phyloP scores from a whole-genome alignment of 495 filamentous ascomycete genomes.

The Neurospora sp. region DNA sequence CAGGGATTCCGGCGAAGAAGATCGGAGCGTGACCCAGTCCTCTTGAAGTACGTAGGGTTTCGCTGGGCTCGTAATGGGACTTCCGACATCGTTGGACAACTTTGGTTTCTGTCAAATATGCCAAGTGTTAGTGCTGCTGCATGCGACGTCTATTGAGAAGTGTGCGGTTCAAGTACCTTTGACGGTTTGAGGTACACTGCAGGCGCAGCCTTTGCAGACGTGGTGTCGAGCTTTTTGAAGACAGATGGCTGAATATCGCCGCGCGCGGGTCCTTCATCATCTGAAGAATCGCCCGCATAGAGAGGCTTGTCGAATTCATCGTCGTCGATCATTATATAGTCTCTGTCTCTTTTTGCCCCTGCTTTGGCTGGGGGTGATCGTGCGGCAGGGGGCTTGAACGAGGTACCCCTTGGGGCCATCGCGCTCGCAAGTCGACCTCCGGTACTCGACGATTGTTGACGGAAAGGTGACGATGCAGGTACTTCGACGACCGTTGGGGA shows the following conservation, averaged over 20 bases:
- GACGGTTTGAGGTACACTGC: background rate
- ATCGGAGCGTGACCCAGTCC: conserved; percentile 16
- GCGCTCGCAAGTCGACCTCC: conserved; percentile 47
- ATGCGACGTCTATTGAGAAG: background rate
- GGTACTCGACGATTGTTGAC: conserved; percentile 62
- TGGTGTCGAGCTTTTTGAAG: conserved; percentile 31
- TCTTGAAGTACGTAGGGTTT: conserved; percentile 10
- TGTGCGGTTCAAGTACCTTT: background rate
- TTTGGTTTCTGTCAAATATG: background rate
- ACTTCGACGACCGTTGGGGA: conserved; percentile 58
- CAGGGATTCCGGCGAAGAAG: conserved; percentile 6
- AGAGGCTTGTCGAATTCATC: conserved; percentile 30
- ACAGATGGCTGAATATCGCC: conserved; percentile 64
- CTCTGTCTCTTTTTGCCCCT: conserved; percentile 11
- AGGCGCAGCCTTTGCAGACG: background rate
- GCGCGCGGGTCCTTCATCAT: conserved; percentile 32
- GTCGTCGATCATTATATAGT: conserved; percentile 33
- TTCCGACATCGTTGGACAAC: conserved; percentile 1
- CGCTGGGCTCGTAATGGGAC: conserved; percentile 12
- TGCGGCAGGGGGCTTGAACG: conserved; percentile 33
- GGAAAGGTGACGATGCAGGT: conserved; percentile 59
- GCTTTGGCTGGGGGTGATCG: conserved; percentile 1
- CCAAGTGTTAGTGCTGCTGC: background rate
- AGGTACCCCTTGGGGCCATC: conserved; percentile 25
- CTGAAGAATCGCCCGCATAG: conserved; percentile 31